A percentile compares a stretch with the other conserved stretches of the same genome.
Evolutionary conservation across 192 early-diverging fungal species (phyloP).

Genomic region (Coemansia asiatica): DNA sequence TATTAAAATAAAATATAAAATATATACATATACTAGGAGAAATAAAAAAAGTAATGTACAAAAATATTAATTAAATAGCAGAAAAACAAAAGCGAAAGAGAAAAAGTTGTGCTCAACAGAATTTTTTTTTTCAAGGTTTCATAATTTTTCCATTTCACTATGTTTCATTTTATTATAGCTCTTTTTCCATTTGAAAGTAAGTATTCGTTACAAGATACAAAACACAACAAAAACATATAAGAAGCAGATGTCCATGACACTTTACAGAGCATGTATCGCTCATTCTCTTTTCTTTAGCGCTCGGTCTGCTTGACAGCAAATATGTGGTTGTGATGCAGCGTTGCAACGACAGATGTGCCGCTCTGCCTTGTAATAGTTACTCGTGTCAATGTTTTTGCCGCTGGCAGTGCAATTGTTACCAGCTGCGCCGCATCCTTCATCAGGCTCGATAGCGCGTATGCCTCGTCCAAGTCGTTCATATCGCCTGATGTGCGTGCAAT

Average conservation of each 20-base stretch:
- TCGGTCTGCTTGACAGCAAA: constrained; percentile 37
- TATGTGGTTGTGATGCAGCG: constrained; percentile 35
- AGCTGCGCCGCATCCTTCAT: constrained; percentile 48
- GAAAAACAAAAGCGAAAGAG: too few relatives aligned
- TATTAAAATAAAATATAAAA: background rate
- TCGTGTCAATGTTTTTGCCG: constrained; percentile 28
- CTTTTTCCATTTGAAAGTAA: too few relatives aligned
- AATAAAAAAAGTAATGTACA: constrained; percentile 3
- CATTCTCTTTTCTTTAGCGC: constrained; percentile 15
- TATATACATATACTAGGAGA: background rate
- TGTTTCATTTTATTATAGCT: too few relatives aligned
- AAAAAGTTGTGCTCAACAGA: too few relatives aligned
- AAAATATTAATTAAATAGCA: too few relatives aligned
- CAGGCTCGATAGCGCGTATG: constrained; percentile 28
- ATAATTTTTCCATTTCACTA: too few relatives aligned
- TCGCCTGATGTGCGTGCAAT: constrained; percentile 38
- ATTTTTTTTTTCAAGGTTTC: too few relatives aligned
- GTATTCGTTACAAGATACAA: too few relatives aligned
- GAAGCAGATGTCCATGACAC: too few relatives aligned
- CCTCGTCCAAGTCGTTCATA: constrained; percentile 28
- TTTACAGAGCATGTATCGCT: too few relatives aligned
- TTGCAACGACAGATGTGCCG: constrained; percentile 35
- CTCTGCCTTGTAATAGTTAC: constrained; percentile 35
- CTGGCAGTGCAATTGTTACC: constrained; percentile 29
- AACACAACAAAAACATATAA: too few relatives aligned